Evolutionary conservation across 306 rosid genomes (phyloP).

Genomic region (Lathyrus aphaca): DNA sequence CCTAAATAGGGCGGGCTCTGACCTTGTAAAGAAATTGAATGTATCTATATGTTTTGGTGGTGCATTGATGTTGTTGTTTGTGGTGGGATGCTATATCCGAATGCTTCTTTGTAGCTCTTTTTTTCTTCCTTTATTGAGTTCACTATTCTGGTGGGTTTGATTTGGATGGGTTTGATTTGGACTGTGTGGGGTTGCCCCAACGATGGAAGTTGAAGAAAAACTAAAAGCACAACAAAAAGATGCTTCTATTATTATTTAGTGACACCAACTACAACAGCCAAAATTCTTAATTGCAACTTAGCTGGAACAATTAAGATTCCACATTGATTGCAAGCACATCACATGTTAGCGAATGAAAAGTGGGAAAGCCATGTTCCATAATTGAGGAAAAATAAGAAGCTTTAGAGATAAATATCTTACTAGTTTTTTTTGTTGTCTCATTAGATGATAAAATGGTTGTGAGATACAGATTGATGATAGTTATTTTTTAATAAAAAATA

Average conservation of each 20-base stretch:
- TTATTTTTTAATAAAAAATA: no score
- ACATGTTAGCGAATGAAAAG: constrained; percentile 29
- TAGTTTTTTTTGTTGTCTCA: neutral
- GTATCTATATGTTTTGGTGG: neutral
- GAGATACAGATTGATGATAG: no score
- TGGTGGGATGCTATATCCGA: neutral
- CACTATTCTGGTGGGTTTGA: neutral
- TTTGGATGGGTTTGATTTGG: no score
- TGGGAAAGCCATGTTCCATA: no score
- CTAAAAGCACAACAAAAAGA: constrained; percentile 34
- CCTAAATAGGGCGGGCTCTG: no score
- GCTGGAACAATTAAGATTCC: constrained; percentile 46
- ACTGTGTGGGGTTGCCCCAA: constrained; percentile 31
- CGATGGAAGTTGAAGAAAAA: constrained; percentile 34
- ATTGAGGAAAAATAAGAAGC: neutral
- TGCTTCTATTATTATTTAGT: constrained; percentile 20
- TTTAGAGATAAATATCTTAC: constrained; percentile 12
- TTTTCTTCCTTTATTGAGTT: neutral
- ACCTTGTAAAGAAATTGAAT: no score
- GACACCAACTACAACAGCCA: constrained; percentile 26
- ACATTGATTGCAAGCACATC: constrained; percentile 32
- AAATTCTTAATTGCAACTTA: constrained; percentile 34
- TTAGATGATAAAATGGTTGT: neutral
- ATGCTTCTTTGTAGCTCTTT: neutral
- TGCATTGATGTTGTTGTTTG: constrained; percentile 13